phyloP scores from a whole-genome alignment of 1,139 yeast species.

The Ashbya aceris region DNA sequence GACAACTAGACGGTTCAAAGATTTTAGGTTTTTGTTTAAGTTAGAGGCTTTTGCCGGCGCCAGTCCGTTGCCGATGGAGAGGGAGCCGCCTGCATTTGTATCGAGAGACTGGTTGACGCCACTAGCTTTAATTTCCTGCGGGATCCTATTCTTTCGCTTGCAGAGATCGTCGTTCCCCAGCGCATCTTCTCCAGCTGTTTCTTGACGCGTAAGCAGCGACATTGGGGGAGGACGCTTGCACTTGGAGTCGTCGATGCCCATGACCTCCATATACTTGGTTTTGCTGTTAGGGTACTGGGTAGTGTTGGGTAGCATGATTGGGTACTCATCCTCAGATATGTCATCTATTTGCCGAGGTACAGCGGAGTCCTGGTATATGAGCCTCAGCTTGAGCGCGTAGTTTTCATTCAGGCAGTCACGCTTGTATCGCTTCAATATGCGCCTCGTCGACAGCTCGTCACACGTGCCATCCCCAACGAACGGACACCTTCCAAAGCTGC shows the following conservation, averaged over 20 bases:
- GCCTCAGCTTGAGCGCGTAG: slow-evolving; percentile 26
- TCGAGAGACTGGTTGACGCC: slow-evolving; percentile 31
- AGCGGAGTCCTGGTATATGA: slow-evolving; percentile 25
- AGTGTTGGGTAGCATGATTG: slow-evolving; percentile 8
- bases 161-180: slow-evolving; percentile 25
- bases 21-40: slow-evolving; percentile 24
- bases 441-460: slow-evolving; percentile 23
- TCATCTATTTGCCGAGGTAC: slow-evolving; percentile 9
- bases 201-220: slow-evolving; percentile 21
- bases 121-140: slow-evolving; percentile 30
- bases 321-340: slow-evolving; percentile 2
- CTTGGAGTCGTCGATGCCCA: slow-evolving; percentile 1
- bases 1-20: slow-evolving; percentile 26
- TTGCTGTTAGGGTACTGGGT: slow-evolving; percentile 7
- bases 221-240: slow-evolving; percentile 4
- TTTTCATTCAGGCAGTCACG: slow-evolving; percentile 26
- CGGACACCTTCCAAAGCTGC: slow-evolving; percentile 65
- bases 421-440: slow-evolving; percentile 25
- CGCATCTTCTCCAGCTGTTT: slow-evolving; percentile 22
- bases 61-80: slow-evolving; percentile 29
- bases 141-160: slow-evolving; percentile 20
- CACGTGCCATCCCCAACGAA: slow-evolving; percentile 42
- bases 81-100: slow-evolving; percentile 15
- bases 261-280: slow-evolving; percentile 5
- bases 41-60: slow-evolving; percentile 30